Conservation (phyloP, 2,329 filamentous ascomycete species). For the Xylaria sp. region DNA sequence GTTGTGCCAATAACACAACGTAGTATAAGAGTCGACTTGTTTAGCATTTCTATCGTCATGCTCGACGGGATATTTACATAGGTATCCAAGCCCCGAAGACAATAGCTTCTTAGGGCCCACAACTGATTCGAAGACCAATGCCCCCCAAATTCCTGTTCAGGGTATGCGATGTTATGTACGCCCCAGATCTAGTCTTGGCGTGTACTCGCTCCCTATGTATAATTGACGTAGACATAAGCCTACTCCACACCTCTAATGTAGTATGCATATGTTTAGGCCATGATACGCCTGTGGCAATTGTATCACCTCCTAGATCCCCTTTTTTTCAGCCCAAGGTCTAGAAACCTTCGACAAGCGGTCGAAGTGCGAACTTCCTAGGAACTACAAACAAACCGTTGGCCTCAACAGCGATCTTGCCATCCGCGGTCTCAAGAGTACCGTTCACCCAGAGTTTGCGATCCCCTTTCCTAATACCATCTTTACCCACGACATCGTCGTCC, state of each 20-base stretch:
- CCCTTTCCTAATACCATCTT: constrained; percentile 37
- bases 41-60: not conserved
- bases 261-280: not conserved
- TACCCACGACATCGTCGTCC: constrained; percentile 35
- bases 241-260: constrained; percentile 8
- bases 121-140: not conserved
- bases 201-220: not conserved
- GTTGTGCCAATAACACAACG: not conserved
- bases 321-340: constrained; percentile 31
- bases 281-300: too few species aligned
- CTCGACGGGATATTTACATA: not conserved
- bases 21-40: not conserved
- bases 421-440: constrained; percentile 58
- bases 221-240: too few species aligned
- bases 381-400: constrained; percentile 65
- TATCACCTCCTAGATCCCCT: not conserved
- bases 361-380: constrained; percentile 54
- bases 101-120: not conserved
- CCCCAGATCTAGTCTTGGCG: not conserved
- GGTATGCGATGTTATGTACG: constrained; percentile 6
- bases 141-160: not conserved
- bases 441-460: constrained; percentile 60
- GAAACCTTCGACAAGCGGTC: constrained; percentile 47
- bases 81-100: not conserved
- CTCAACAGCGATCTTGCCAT: constrained; percentile 63